A percentile compares a stretch with the other conserved stretches of the same genome.
Conservation (phyloP, 169 alveolate genomes). For the Plasmodium gallinaceum region DNA sequence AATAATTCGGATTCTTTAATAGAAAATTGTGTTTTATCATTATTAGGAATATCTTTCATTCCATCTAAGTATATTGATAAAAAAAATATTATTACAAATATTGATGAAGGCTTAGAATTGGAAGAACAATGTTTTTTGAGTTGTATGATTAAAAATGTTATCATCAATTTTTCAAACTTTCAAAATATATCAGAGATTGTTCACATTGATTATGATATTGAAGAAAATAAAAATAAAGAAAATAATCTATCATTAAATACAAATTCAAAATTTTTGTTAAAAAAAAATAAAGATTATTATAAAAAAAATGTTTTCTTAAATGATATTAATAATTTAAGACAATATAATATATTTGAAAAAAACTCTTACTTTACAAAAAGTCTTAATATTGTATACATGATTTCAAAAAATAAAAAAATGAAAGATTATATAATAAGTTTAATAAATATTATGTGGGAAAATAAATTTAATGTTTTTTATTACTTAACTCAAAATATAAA, state of each 20-base stretch:
- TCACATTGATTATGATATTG: constrained; percentile 8
- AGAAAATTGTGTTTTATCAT: constrained; percentile 46
- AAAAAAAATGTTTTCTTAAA: constrained; percentile 34
- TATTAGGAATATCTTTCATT: constrained; percentile 55
- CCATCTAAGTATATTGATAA: constrained; percentile 53
- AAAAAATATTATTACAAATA: constrained; percentile 13
- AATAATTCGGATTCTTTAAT: constrained; percentile 55
- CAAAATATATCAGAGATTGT: constrained; percentile 30
- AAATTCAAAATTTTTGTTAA: background rate
- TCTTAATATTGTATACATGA: constrained; percentile 47
- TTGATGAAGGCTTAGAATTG: constrained; percentile 56
- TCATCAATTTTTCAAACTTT: constrained; percentile 33
- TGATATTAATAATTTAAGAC: constrained; percentile 14
- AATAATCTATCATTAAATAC: background rate
- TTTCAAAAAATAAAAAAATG: constrained; percentile 52
- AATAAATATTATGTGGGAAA: constrained; percentile 57
- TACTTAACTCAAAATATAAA: constrained; percentile 63
- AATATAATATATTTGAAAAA: constrained; percentile 64
- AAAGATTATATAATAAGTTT: constrained; percentile 43
- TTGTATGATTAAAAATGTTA: constrained; percentile 23
- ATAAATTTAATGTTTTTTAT: constrained; percentile 65
- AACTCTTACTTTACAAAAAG: constrained; percentile 35
- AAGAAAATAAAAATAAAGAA: background rate
- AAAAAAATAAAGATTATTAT: constrained; percentile 32
- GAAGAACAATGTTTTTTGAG: constrained; percentile 47